Percentiles rank a stretch among this genome's conserved stretches.
Conservation (phyloP, 192 early-diverging fungal species). For the Entomortierella beljakovae region DNA sequence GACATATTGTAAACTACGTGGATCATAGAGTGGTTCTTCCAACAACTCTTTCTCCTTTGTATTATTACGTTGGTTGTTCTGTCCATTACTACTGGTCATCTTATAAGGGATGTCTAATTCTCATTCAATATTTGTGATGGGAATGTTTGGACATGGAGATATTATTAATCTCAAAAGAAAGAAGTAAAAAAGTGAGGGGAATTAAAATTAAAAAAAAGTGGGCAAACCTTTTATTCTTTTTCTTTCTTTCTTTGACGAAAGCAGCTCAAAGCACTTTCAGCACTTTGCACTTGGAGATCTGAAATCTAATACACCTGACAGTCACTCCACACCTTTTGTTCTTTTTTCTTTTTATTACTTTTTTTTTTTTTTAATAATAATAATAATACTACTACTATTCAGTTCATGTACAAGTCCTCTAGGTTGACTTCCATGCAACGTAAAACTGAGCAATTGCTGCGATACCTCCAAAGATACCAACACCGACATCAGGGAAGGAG, state of each 20-base stretch:
- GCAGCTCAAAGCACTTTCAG: too few relatives aligned
- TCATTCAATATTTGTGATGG: neutral
- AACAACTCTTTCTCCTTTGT: neutral
- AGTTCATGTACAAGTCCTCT: too few relatives aligned
- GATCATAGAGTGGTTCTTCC: slow-evolving; percentile 35
- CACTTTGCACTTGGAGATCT: too few relatives aligned
- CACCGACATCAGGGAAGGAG: slow-evolving; percentile 91
- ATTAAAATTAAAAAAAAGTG: neutral
- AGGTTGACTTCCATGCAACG: slow-evolving; percentile 82
- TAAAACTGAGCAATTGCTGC: slow-evolving; percentile 88
- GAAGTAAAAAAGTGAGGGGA: neutral
- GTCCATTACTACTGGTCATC: neutral
- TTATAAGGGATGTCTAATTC: neutral
- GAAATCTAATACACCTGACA: neutral
- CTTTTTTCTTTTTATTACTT: neutral
- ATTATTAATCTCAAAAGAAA: neutral
- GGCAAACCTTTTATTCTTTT: too few relatives aligned
- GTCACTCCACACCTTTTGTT: neutral
- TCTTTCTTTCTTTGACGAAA: too few relatives aligned
- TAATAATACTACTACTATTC: too few relatives aligned
- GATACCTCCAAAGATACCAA: slow-evolving; percentile 94
- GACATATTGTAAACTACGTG: slow-evolving; percentile 45
- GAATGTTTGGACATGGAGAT: slow-evolving; percentile 1
- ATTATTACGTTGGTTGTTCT: neutral
- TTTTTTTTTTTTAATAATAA: too few relatives aligned